Conservation (phyloP, 495 filamentous ascomycete species). For the Xylaria palmicola region DNA sequence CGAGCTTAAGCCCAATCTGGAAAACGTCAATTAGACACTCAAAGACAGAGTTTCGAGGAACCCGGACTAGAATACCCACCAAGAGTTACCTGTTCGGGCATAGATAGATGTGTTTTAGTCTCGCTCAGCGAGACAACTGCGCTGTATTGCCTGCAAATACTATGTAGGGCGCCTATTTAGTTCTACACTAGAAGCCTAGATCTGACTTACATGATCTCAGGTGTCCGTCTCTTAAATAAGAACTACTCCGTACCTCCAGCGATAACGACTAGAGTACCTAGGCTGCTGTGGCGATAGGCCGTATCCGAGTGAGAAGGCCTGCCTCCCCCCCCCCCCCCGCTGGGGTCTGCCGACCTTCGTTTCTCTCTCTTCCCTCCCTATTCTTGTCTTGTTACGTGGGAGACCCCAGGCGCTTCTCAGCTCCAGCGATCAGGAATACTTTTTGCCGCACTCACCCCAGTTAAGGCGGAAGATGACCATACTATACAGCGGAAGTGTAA, state of each 20-base stretch:
- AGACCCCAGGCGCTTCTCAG: conserved; percentile 5
- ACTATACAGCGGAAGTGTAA: conserved; percentile 12
- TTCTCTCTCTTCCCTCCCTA: background rate
- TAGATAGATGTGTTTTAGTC: background rate
- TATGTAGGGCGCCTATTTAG: background rate
- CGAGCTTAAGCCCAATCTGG: conserved; percentile 15
- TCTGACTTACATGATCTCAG: conserved; percentile 2
- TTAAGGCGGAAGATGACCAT: conserved; percentile 16
- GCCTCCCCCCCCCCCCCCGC: background rate
- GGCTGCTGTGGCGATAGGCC: background rate
- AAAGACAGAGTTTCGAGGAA: conserved; percentile 13
- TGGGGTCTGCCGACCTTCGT: background rate
- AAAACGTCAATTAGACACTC: conserved; percentile 8
- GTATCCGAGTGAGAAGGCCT: background rate
- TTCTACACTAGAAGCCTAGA: background rate
- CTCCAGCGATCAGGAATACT: conserved; percentile 9
- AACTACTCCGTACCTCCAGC: no score
- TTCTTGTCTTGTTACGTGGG: conserved; percentile 1
- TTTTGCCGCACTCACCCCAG: conserved; percentile 13
- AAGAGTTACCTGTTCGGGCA: background rate
- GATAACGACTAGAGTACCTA: no score
- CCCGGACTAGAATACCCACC: background rate
- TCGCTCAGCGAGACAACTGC: conserved; percentile 10
- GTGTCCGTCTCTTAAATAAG: background rate
- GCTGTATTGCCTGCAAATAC: background rate